phyloP scores from a whole-genome alignment of 2,329 filamentous ascomycete genomes.

The Nannizziopsis barbatae region DNA sequence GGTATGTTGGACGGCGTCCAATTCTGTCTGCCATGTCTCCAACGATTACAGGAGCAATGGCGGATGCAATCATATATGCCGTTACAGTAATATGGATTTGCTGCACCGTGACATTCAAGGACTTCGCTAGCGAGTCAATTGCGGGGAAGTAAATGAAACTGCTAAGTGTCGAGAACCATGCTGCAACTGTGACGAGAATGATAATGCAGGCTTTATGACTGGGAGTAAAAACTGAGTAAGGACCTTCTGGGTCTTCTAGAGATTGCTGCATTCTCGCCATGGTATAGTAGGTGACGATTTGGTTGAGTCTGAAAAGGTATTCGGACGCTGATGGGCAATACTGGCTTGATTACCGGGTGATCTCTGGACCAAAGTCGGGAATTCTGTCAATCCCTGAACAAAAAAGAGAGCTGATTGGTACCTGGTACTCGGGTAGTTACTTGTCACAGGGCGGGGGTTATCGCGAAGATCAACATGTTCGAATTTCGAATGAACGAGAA shows the following conservation, averaged over 20 bases:
- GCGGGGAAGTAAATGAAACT: conserved; percentile 33
- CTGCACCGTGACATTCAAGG: conserved; percentile 23
- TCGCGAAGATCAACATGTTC: too few relatives aligned
- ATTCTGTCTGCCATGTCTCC: conserved; percentile 14
- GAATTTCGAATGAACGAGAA: too few relatives aligned
- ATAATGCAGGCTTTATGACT: background rate
- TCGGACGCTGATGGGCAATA: too few relatives aligned
- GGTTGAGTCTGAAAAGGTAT: too few relatives aligned
- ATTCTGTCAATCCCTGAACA: too few relatives aligned
- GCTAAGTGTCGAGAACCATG: conserved; percentile 15
- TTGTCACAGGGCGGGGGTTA: too few relatives aligned
- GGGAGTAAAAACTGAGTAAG: background rate
- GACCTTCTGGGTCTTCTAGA: too few relatives aligned
- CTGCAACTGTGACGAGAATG: background rate
- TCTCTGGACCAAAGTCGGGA: background rate
- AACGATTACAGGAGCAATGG: conserved; percentile 15
- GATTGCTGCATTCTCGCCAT: too few relatives aligned
- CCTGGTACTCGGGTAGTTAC: too few relatives aligned
- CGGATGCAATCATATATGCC: conserved; percentile 16
- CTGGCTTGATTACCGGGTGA: background rate
- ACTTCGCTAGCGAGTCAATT: conserved; percentile 20
- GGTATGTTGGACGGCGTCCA: conserved; percentile 15
- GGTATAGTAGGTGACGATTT: too few relatives aligned
- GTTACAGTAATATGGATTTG: conserved; percentile 15
- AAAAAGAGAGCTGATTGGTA: too few relatives aligned